phyloP scores from a whole-genome alignment of 2,329 filamentous ascomycete species.

The Venturia oleaginea region DNA sequence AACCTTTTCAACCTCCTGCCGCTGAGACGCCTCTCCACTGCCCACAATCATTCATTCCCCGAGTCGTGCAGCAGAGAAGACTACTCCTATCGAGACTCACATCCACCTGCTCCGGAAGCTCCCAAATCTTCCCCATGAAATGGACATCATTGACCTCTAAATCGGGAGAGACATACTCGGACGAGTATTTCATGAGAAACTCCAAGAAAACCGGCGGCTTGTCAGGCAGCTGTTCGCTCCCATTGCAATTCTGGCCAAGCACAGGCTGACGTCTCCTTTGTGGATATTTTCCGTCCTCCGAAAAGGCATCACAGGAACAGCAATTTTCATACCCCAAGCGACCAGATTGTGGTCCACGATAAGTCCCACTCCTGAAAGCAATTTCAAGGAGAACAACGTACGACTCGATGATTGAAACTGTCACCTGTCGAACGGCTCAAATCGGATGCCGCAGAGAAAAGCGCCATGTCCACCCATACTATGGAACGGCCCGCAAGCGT shows the following conservation, averaged over 20 bases:
- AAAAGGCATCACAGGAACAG: not conserved
- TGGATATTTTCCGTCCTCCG: not conserved
- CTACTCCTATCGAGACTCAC: not conserved
- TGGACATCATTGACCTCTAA: too few relatives aligned
- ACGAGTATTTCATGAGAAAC: not conserved
- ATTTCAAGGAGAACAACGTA: not conserved
- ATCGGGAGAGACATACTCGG: too few relatives aligned
- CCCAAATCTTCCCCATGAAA: not conserved
- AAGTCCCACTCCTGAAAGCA: not conserved
- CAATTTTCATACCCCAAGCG: not conserved
- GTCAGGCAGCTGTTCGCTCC: not conserved
- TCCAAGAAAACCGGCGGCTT: not conserved
- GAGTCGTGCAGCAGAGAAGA: not conserved
- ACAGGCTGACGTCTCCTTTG: not conserved
- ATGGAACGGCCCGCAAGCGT: not conserved
- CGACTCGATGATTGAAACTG: not conserved
- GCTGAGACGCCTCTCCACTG: not conserved
- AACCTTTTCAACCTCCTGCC: not conserved
- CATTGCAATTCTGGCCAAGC: not conserved
- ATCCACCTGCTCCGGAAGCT: not conserved
- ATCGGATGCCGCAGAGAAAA: not conserved
- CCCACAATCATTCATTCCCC: not conserved
- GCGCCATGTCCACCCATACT: not conserved
- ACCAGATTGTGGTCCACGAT: too few relatives aligned
- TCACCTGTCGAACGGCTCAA: not conserved